Percentiles rank a stretch among this genome's conserved stretches.
These are phyloP conservation scores for Scedosporium dehoogii DNA, from an alignment of 2,329 filamentous ascomycete species.

Conservation along the genomic window DNA sequence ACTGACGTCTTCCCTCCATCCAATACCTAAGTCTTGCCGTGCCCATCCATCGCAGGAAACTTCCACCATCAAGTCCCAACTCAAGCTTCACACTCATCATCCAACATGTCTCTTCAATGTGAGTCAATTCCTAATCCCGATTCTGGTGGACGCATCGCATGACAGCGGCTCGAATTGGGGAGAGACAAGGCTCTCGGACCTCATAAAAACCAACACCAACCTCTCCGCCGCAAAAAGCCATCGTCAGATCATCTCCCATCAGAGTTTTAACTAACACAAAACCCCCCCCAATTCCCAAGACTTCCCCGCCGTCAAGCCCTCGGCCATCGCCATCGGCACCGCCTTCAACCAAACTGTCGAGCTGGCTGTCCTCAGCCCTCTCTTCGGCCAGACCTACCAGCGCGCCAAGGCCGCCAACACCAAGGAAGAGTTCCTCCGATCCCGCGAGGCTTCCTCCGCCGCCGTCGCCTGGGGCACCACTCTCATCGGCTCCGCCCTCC, in stretches of 20 bases:
- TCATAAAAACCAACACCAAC: neutral
- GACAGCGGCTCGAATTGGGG: neutral
- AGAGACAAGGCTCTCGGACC: neutral
- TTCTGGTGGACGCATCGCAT: neutral
- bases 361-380: slow-evolving; percentile 73
- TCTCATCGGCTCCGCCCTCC: slow-evolving; percentile 76
- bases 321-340: slow-evolving; percentile 91
- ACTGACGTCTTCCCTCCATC: slow-evolving; percentile 1
- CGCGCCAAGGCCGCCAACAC: slow-evolving; percentile 84
- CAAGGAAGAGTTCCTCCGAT: slow-evolving; percentile 93
- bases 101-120: slow-evolving; percentile 39
- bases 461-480: slow-evolving; percentile 86
- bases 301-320: slow-evolving; percentile 80
- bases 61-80: neutral
- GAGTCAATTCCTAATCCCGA: slow-evolving; percentile 18
- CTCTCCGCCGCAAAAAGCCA: neutral
- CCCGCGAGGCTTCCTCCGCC: slow-evolving; percentile 81
- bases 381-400: slow-evolving; percentile 93
- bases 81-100: neutral
- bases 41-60: slow-evolving; percentile 5
- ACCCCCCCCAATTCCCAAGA: slow-evolving; percentile 26
- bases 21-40: neutral
- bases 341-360: slow-evolving; percentile 91
- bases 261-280: slow-evolving; percentile 3
- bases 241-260: neutral